Base-by-base conservation (phyloP, 208 protist genomes). In the Porcisia deanei region DNA sequence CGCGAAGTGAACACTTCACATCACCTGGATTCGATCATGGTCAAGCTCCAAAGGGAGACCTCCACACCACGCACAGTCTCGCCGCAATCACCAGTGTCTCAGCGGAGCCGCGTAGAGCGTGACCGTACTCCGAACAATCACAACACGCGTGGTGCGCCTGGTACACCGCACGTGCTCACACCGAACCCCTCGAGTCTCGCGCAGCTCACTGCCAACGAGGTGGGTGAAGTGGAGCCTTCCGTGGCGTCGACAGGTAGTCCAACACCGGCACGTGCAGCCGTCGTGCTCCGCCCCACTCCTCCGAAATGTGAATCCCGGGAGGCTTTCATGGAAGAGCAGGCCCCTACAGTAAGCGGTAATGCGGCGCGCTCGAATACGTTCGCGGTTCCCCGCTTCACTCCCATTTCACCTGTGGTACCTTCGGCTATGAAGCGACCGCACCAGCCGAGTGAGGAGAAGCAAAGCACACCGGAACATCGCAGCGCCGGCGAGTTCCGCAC, bases 401-500 rank as follows among this genome's bases (percentile, higher is more conserved):
- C 79, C 12, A 30, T 61, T 22, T 75, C 69, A 0, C 79, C 74
- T 6, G 10, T 71, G n/a, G 52, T 43, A 3, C 14, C n/a, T 41
- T n/a, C 41, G 25, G 12, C 55, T 16, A 22, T 54, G 1, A 49
- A 43, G 59, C 34, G 47, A 4, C 37, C 45, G 1, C 58, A 67
- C 25, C 43, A 16, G 1, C 39, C 6, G 22, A 20, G 10, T 43
- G 77, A 68, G 39, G 63, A 47, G 43, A 54, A 52, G 52, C 60
- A 73, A 18, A 43, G 3, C 41, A 85, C 81, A 6, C 81, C 81
- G 14, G 63, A 37, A 25, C 81, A 74, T 9, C 69, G 39, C 25
- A 73, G 65, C 6, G 74, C 63, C 22, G 77, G 77, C 0, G 85
- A 86, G 60, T 89, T 89, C 45, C 76, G 69, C 55, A 89, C 85